phyloP scores from a whole-genome alignment of 192 early-diverging fungal genomes.

The Coemansia furcata region DNA sequence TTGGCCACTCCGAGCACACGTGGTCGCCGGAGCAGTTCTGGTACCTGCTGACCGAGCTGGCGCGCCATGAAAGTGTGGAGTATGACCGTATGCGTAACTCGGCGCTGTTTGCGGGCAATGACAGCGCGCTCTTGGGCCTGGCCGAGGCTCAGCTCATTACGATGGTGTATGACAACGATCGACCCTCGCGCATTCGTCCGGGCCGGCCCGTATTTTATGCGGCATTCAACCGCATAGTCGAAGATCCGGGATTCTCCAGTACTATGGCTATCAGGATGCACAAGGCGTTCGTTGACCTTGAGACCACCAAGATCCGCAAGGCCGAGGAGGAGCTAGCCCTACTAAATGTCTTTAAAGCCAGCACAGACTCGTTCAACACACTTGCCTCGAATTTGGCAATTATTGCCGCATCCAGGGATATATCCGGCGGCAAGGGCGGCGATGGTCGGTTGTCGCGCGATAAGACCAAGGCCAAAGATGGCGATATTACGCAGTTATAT shows the following conservation, averaged over 20 bases:
- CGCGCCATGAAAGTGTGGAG: slow-evolving; percentile 58
- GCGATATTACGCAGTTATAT: background rate
- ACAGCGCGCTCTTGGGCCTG: slow-evolving; percentile 76
- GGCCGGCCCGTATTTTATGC: slow-evolving; percentile 80
- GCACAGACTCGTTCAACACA: slow-evolving; percentile 27
- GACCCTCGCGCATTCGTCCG: slow-evolving; percentile 74
- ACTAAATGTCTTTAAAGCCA: slow-evolving; percentile 49
- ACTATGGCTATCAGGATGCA: slow-evolving; percentile 76
- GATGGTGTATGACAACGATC: slow-evolving; percentile 74
- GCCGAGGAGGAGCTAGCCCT: slow-evolving; percentile 62
- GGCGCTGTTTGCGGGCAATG: slow-evolving; percentile 83
- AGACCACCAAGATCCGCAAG: slow-evolving; percentile 60
- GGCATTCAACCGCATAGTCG: slow-evolving; percentile 74
- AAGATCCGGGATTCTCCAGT: slow-evolving; percentile 69
- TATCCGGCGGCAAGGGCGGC: slow-evolving; percentile 1
- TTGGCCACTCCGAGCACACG: slow-evolving; percentile 41
- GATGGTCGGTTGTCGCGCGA: background rate
- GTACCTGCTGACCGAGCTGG: slow-evolving; percentile 74
- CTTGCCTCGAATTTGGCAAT: slow-evolving; percentile 33
- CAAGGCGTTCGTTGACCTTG: slow-evolving; percentile 57
- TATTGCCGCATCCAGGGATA: slow-evolving; percentile 26
- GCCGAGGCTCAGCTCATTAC: slow-evolving; percentile 88
- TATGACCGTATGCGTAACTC: slow-evolving; percentile 83
- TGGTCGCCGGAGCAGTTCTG: slow-evolving; percentile 95
- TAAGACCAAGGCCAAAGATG: background rate